Conservation (phyloP, 176 grass and related monocot species). For the Panicum miliaceum region DNA sequence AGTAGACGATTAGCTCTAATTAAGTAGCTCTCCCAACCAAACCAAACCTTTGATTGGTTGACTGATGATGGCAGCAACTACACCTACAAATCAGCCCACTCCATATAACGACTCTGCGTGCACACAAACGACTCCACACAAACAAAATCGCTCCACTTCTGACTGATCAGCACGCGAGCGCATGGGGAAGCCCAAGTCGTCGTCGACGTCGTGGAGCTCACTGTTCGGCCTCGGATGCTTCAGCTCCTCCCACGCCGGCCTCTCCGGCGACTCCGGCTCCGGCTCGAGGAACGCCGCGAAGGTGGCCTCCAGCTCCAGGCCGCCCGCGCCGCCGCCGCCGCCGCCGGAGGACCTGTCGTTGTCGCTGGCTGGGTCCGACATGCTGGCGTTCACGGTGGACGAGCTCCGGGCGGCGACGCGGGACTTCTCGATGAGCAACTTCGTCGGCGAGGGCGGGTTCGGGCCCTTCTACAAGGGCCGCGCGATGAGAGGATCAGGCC, state of each 20-base stretch:
- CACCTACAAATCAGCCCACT: neutral
- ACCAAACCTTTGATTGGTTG: neutral
- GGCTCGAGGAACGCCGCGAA: conserved; percentile 16
- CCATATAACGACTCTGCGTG: neutral
- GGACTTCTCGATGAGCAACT: conserved; percentile 71
- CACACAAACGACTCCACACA: conserved; percentile 24
- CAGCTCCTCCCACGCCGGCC: conserved; percentile 27
- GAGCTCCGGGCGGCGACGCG: conserved; percentile 62
- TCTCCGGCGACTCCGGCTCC: neutral
- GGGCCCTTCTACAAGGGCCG: conserved; percentile 81
- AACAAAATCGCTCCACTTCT: neutral
- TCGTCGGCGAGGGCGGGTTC: conserved; percentile 79
- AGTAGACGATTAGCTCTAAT: neutral
- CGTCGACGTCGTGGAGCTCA: conserved; percentile 38
- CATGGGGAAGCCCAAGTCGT: conserved; percentile 43
- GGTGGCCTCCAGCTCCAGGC: neutral
- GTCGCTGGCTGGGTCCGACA: conserved; percentile 60
- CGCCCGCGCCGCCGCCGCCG: conserved; percentile 20
- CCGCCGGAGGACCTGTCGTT: conserved; percentile 59
- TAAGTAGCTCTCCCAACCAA: neutral
- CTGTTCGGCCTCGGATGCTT: conserved; percentile 53
- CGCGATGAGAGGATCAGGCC: conserved; percentile 67
- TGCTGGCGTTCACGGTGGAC: conserved; percentile 60
- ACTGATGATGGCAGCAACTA: neutral
- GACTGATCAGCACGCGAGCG: neutral